phyloP scores from a whole-genome alignment of 2,329 filamentous ascomycete genomes.

The Ambrosiella xylebori region DNA sequence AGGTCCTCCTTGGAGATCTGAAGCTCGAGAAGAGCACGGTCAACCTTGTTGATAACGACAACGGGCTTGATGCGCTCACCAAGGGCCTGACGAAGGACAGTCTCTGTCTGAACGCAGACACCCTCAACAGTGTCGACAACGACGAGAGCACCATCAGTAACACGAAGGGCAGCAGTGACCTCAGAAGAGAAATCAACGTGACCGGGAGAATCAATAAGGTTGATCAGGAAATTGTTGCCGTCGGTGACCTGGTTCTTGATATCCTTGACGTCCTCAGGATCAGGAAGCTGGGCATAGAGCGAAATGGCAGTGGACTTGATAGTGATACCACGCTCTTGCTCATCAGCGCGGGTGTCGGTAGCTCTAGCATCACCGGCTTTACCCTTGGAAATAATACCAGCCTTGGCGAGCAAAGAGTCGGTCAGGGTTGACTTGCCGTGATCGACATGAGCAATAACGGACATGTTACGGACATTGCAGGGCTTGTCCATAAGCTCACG shows the following conservation, averaged over 20 bases:
- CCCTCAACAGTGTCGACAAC: conserved; percentile 99
- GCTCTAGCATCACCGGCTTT: conserved; percentile 94
- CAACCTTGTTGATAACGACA: conserved; percentile 99
- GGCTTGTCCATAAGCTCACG: conserved; percentile 64
- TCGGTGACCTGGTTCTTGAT: conserved; percentile 74
- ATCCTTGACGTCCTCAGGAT: conserved; percentile 83
- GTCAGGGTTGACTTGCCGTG: conserved; percentile 99
- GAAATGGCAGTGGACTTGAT: conserved; percentile 99
- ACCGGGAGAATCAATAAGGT: conserved; percentile 98
- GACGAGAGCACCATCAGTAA: conserved; percentile 97
- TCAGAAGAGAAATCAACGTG: conserved; percentile 99
- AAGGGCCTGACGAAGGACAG: conserved; percentile 94
- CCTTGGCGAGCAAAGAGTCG: conserved; percentile 97
- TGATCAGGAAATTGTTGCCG: conserved; percentile 97
- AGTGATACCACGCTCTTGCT: conserved; percentile 99
- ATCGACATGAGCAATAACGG: conserved; percentile 99
- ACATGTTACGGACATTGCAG: conserved; percentile 80
- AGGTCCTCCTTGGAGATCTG: conserved; percentile 98
- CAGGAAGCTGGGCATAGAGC: conserved; percentile 70
- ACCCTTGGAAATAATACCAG: conserved; percentile 96
- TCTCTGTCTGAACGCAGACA: conserved; percentile 99
- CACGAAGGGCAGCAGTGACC: conserved; percentile 97
- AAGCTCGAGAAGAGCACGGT: conserved; percentile 96
- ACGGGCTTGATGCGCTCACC: conserved; percentile 99
- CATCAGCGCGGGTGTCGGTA: conserved; percentile 91